phyloP scores from a whole-genome alignment of 345 rosid species.

The Aquilaria yunnanensis region DNA sequence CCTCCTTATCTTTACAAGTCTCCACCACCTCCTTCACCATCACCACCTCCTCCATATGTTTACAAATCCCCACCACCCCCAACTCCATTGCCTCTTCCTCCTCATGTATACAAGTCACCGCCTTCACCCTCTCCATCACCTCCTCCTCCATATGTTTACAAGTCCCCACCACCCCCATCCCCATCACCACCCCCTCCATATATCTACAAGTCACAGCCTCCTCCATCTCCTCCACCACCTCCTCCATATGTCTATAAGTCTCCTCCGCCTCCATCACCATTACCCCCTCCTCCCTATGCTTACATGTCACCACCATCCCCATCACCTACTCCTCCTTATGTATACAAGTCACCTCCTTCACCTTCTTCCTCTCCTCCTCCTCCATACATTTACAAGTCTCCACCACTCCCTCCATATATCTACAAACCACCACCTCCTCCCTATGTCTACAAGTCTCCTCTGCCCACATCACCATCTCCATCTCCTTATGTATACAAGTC shows the following conservation, averaged over 20 bases:
- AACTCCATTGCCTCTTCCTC: not conserved
- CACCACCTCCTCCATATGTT: conserved; percentile 7
- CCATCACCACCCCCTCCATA: conserved; percentile 2
- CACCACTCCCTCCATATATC: not conserved
- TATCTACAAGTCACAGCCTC: not conserved
- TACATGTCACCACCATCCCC: not conserved
- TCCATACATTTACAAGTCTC: not conserved
- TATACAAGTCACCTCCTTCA: not conserved
- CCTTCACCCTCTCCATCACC: conserved; percentile 3
- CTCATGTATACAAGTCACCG: not conserved
- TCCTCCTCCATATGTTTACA: conserved; percentile 3
- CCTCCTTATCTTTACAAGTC: conserved; percentile 13
- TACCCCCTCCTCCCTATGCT: not conserved
- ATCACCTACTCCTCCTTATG: not conserved
- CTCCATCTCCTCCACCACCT: not conserved
- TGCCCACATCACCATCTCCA: conserved; percentile 14
- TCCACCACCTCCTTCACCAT: conserved; percentile 14
- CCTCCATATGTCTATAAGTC: not conserved
- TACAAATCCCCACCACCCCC: conserved; percentile 9
- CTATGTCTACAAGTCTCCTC: not conserved
- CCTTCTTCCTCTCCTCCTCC: not conserved
- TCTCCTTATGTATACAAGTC: conserved; percentile 2
- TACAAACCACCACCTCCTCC: conserved; percentile 3
- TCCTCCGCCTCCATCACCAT: not conserved
- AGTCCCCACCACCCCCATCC: conserved; percentile 9